Base-by-base conservation (phyloP, 2,329 filamentous ascomycete genomes). In the Lithohypha guttulata region DNA sequence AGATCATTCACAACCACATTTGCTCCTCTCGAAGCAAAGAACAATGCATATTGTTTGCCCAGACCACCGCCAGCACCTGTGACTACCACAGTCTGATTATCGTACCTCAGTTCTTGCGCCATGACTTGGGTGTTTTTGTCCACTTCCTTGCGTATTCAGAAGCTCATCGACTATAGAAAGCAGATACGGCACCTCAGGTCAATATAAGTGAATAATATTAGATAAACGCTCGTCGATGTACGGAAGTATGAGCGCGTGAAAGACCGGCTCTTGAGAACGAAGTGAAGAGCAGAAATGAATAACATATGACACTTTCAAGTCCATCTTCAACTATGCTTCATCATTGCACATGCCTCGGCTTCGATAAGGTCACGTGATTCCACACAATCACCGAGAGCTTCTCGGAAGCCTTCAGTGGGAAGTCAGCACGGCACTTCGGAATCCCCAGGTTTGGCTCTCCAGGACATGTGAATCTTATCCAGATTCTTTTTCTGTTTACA, bases 1-100 rank as follows among this genome's bases (percentile, higher is more conserved):
- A 96, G 74, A 60, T 98, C 91, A 63, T 98, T 98, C 54, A 98
- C 91, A 33, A 98, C 89, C 53, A 93, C 83, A 63, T 81, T 93
- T 53, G 86, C 91, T 55, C 91, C 91, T 58, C 89, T 78, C 41
- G 84, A 86, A 42, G 75, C 91, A 59, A 93, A 96, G 71, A 94
- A 96, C 44, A 80, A 68, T 52, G 82, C 81, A 65, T 93, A 93
- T 59, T 79, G 79, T 64, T 79, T 84, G 50, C 84, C 84, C 41
- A 91, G 64, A 49, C 84, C 84, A 61, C 81, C 84, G 48, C 84
- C 84, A 47, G 84, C 84, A 54, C 84, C 85, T 33, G 84, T 93
- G 51, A 93, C 79, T 51, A 93, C 84, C 54, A 87, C 83, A 51
- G 84, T 85, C 71, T 91, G 84, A 64, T 79, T 81, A 65, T 93